Evolutionary conservation across 2,329 filamentous ascomycete species (phyloP), one percentile per base, ranked within the genome.

Genomic region (Cladosporium sphaerospermum): DNA sequence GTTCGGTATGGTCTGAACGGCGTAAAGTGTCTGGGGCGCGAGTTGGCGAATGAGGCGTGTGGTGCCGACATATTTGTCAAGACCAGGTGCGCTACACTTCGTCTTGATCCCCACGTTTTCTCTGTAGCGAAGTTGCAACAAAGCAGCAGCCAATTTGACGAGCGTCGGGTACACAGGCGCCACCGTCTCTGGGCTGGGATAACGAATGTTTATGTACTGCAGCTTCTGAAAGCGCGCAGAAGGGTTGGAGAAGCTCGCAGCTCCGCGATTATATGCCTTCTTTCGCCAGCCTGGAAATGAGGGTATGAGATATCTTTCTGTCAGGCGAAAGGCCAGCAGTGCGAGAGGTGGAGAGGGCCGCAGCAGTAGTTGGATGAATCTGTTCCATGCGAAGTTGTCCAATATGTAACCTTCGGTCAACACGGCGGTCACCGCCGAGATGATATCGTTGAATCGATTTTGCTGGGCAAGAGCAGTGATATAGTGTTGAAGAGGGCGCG

Each of bases 341-440:
- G 79, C 78, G 43, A 78, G 75, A 13, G 67, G 62, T 19, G 66
- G 66, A 43, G 78, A 77, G 51, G 82, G 75, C 11, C 76, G 73
- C 19, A 83, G 81, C 28, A 96, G 80, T 47, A 78, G 70, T 61
- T 86, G 81, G 52, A 96, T 78, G 58, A 88, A 84, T 47, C 80
- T 76, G 66, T 95, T 93, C 89, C 89, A 95, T 60, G 88, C 90
- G 61, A 78, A 79, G 65, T 81, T 84, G 63, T 89, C 85, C 54
- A 96, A 70, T 28, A 75, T 73, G 72, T 92, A 96, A 9, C 91
- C 92, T 39, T 78, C 76, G 1, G 67, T 65, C 8, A 81, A 73
- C 9, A 91, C 73, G n/a, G 78, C 69, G 18, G 75, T 68, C 28
- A 90, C 67, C 13, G 80, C 68, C 56, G 31, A 66, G 41, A 69